phyloP scores from a whole-genome alignment of 179 eudicot genomes.

The Carnegiea gigantea region DNA sequence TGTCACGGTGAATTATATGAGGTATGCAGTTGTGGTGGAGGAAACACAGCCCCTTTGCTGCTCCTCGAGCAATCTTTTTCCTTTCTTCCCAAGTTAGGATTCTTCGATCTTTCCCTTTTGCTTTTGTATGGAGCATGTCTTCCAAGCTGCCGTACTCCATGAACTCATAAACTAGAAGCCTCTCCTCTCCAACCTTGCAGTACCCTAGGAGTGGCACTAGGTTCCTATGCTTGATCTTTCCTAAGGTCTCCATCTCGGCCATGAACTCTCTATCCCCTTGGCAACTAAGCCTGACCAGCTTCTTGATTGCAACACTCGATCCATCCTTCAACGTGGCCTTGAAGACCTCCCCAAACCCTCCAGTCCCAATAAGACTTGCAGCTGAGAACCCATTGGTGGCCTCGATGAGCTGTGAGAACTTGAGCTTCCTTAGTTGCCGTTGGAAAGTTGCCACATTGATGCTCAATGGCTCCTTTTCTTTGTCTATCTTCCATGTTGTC shows the following conservation, averaged over 20 bases:
- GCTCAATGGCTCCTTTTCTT: constrained; percentile 93
- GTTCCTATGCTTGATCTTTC: constrained; percentile 88
- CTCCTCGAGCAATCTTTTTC: constrained; percentile 89
- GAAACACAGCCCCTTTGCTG: constrained; percentile 92
- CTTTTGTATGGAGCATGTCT: constrained; percentile 75
- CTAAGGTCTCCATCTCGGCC: constrained; percentile 98
- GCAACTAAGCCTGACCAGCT: constrained; percentile 77
- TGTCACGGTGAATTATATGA: constrained; percentile 93
- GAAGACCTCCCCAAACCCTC: constrained; percentile 97
- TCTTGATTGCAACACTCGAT: constrained; percentile 93
- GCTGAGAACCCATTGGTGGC: constrained; percentile 99
- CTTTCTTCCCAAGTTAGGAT: constrained; percentile 80
- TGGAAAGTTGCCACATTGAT: constrained; percentile 97
- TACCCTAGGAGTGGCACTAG: constrained; percentile 92
- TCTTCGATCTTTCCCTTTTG: constrained; percentile 42
- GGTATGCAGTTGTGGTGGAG: constrained; percentile 98
- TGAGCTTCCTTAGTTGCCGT: constrained; percentile 76
- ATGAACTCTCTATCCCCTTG: constrained; percentile 95
- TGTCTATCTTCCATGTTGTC: constrained; percentile 94
- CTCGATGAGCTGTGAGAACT: constrained; percentile 88
- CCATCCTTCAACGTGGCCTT: constrained; percentile 94
- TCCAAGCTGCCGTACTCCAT: constrained; percentile 91
- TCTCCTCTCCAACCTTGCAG: constrained; percentile 91
- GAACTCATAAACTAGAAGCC: constrained; percentile 89
- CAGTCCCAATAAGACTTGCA: constrained; percentile 80